Base-by-base conservation (phyloP, 768 basidiomycete species). In the Mycena amicta region DNA sequence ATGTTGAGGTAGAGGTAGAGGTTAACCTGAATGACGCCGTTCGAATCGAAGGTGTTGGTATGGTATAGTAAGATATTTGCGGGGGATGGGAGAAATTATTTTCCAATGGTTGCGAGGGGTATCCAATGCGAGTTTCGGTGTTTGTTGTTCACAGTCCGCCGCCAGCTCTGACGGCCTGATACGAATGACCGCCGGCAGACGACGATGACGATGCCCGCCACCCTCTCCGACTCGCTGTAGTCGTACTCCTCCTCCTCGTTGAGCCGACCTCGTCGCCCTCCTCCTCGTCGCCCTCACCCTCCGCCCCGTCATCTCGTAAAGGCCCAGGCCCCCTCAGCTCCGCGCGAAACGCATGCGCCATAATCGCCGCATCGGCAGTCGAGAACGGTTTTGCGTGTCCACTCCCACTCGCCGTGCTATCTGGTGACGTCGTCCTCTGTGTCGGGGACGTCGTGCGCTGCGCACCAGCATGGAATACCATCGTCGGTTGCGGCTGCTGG, bases 321-420 rank as follows among this genome's bases (percentile, higher is more conserved):
- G 78, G 71, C 22, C 72, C 81, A n/a, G 87, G 92, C 70, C 92
- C 92, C 69, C 93, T 81, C 70, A 96, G 77, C 66, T 88, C 90
- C 70, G 89, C 84, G 65, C 94, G 81, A 75, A 95, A 96, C 6
- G 94, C 94, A 74, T 91, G 86, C 46, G 93, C 93, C 86, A 95
- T 92, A 68, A 94, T 90, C 37, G 90, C 92, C 52, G 94, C 94
- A 72, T 96, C 93, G n/a, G 88, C 86, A 16, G 83, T 86, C 37
- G 87, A 88, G 74, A 95, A 89, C 8, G 85, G 88, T 11, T 82
- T 88, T 47, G 83, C 77, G 49, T 86, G 85, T 78, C 82, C 11
- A 79, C 70, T 47, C 81, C 79, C 33, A 87, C 88, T 51, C 84
- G 82, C 5, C 84, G 85, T 46, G 18, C 86, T 89, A 68, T 92